Base-by-base conservation (phyloP, 768 basidiomycete genomes). In the Mycena belliarum region DNA sequence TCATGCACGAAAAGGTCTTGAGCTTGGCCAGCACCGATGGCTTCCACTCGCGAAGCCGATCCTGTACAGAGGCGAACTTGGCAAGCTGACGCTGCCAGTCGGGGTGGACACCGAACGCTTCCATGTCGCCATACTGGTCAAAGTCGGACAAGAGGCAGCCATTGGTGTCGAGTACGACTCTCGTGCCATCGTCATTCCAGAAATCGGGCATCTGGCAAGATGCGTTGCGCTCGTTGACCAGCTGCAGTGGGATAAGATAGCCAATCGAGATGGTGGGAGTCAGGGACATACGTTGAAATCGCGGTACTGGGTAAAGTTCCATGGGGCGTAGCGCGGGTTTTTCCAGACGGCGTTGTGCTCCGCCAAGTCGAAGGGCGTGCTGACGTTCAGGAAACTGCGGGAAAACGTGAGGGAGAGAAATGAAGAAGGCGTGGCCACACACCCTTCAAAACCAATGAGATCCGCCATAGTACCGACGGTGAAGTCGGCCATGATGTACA, bases 81-180 rank as follows among this genome's bases (percentile, higher is more conserved):
- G 93, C 85, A 21, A 97, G 76, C 71, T 97, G 91, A 80, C 95
- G 94, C 68, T 96, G 84, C 90, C 86, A 94, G 75, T 93, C 89
- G 43, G 90, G 91, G 73, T 93, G 91, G 28, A 97, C 94, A 87
- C 95, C 95, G 69, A 96, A 96, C 61, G 95, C 95, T 72, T 97
- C 95, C 85, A 93, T 93, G 74, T 97, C 95, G 61, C 95, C 95
- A 65, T 90, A 97, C 59, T 96, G 94, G 73, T 97, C 95, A 65
- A 96, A 95, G 60, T 95, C 93, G 18, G 91, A 94, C 15, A 74
- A 69, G 61, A 87, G 76, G 71, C 95, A 97, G 20, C 94, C 94
- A 48, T 80, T 74, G 15, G 77, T 74, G 52, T 85, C 73, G n/a
- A 82, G 71, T 10, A 81, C 74, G 63, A 91, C 75, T 48, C 84